Percentiles rank a stretch among this genome's conserved stretches.
Evolutionary conservation across 2,329 filamentous ascomycete genomes (phyloP).

Genomic region (Pseudogymnoascus pannorum): DNA sequence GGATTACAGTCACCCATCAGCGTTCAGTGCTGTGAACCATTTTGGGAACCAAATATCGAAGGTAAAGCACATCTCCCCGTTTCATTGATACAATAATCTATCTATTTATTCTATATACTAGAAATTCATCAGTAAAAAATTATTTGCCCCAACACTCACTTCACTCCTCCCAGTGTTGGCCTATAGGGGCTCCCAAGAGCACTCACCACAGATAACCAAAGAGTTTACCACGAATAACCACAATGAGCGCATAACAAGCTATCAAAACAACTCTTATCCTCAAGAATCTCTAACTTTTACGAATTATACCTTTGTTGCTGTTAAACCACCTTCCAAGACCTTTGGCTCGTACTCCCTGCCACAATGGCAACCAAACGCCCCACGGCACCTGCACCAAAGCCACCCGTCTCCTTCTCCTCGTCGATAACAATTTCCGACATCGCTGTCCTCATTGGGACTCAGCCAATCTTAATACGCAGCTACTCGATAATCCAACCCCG

Average conservation of each 20-base stretch:
- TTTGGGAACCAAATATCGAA: not conserved
- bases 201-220: not conserved
- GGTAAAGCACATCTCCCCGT: conserved; percentile 1
- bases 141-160: conserved; percentile 38
- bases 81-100: not conserved
- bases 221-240: not conserved
- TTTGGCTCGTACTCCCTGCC: not conserved
- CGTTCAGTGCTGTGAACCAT: not conserved
- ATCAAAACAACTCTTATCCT: not conserved
- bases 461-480: conserved; percentile 71
- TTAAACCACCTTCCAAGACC: not conserved
- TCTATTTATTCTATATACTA: not conserved
- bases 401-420: conserved; percentile 53
- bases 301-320: not conserved
- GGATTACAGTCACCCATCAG: not conserved
- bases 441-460: conserved; percentile 58
- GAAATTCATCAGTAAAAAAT: not conserved
- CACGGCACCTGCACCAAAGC: conserved; percentile 51
- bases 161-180: not conserved
- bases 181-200: not conserved
- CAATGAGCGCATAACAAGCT: not conserved
- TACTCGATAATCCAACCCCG: conserved; percentile 83
- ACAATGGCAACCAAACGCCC: conserved; percentile 30
- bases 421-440: conserved; percentile 55
- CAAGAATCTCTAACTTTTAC: too few species aligned